Evolutionary conservation across 192 early-diverging fungal genomes (phyloP), one percentile per base, ranked within the genome.

Genomic region (Coemansia sp.): DNA sequence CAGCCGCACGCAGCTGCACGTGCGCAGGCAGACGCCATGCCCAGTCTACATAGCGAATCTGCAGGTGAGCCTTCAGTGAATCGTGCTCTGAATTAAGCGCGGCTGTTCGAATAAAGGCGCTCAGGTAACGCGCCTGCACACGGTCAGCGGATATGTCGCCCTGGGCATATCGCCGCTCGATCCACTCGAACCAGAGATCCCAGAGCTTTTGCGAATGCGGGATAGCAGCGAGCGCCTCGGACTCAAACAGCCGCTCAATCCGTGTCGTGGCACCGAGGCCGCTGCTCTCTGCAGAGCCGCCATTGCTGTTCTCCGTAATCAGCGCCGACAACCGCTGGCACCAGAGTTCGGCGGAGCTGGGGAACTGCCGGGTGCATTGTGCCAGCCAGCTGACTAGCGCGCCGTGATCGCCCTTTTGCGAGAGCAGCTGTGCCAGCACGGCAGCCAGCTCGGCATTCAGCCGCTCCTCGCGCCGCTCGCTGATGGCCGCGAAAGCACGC

Each of bases 21-120:
- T 28, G 27, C 17, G 10, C 17, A 4, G 67, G 60, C 28, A 72
- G 44, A 11, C 13, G 15, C 56, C 48, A 54, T 1, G 80, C 68
- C 86, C 86, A 86, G 17, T 76, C 64, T 26, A 87, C 54, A 62
- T 80, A 83, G 23, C 82, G 67, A 4, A 53, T 44, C 30, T 81
- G 68, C 32, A 87, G 55, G 20, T 76, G 57, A 15, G 78, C 70
- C 38, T 83, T 80, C 33, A 82, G 69, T 27, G 50, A 14, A 36
- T 75, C 53, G 39, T 70, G 56, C 26, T 81, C 70, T 29, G 63
- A 48, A 39, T 72, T 63, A 38, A 80, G 64, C 58, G 64, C 65
- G 11, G 65, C 64, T 22, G 79, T 60, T 23, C 77, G 80, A 13
- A 75, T 70, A 41, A 83, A 59, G 24, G 81, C 59, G 0, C 70